Base-by-base conservation (phyloP, 192 early-diverging fungal species). In the Backusella luteola region DNA sequence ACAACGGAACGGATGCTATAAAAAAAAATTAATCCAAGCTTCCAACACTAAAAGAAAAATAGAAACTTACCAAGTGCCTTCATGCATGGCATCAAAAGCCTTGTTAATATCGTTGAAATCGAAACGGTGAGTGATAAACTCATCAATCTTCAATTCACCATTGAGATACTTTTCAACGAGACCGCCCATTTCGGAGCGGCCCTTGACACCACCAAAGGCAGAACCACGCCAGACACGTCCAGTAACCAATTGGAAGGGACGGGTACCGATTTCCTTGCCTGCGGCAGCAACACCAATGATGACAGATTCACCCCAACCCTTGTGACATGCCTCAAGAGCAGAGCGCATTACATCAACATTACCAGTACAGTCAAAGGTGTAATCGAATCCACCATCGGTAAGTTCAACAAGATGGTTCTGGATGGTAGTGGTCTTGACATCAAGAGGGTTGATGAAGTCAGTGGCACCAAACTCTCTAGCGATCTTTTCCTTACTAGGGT, bases 171-270 rank as follows among this genome's bases (percentile, higher is more conserved):
- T 88, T 75, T 96, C 83, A 35, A 99, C 96, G 73, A 97, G 85
- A 12, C 86, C 89, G 5, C 95, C 96, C 69, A 99, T 86, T 80
- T 99, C 94, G 0, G 93, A 86, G 70, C 96, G 89, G 17, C 97
- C 97, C 89, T 98, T 99, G 80, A 97, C 90, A 66, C 97, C 97
- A 77, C 97, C 97, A 85, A 98, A 99, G 6, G 97, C 97, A 68
- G 91, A 93, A 23, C 97, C 97, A 83, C 94, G 94, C 97, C 97
- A 99, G 11, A 92, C 91, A 71, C 97, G 93, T 15, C 96, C 96
- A 74, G 97, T 99, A 6, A 99, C 95, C 49, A 99, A 88, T 86
- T 97, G 96, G 91, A 99, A 98, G 52, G 97, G 97, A 53, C 96
- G 90, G 9, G 97, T 99, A 26, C 86, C 73, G 78, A 99, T 93